phyloP scores from a whole-genome alignment of 1,284 basidiomycete genomes.

The Caloboletus inedulis region DNA sequence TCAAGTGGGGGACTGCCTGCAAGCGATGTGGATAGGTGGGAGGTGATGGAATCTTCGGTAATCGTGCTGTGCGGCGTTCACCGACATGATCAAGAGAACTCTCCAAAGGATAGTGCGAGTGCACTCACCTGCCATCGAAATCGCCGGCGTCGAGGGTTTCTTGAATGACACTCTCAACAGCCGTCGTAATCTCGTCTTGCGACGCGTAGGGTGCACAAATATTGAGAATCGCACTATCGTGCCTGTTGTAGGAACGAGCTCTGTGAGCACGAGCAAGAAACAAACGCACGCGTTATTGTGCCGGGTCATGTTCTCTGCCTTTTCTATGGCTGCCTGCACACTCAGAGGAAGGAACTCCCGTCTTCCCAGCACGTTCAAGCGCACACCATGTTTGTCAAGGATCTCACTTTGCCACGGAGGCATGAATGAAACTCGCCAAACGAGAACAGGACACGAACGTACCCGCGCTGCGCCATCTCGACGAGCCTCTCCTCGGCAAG shows the following conservation, averaged over 20 bases:
- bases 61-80: slow-evolving; percentile 43
- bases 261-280: not conserved
- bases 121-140: slow-evolving; percentile 34
- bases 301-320: slow-evolving; percentile 79
- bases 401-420: slow-evolving; percentile 54
- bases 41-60: slow-evolving; percentile 63
- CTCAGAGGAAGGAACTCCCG: slow-evolving; percentile 72
- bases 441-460: slow-evolving; percentile 22
- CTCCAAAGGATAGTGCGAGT: too few species aligned
- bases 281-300: slow-evolving; percentile 56
- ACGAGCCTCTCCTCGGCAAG: slow-evolving; percentile 80
- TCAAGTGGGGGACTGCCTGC: slow-evolving; percentile 81
- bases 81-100: not conserved
- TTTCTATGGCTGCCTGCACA: slow-evolving; percentile 68
- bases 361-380: slow-evolving; percentile 82
- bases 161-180: slow-evolving; percentile 61
- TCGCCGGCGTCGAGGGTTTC: slow-evolving; percentile 43
- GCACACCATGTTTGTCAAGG: slow-evolving; percentile 78
- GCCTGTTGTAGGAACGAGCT: not conserved
- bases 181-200: slow-evolving; percentile 86
- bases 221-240: slow-evolving; percentile 80
- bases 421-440: not conserved
- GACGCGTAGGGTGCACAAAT: slow-evolving; percentile 94
- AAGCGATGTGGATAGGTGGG: slow-evolving; percentile 63
- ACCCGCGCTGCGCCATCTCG: slow-evolving; percentile 86